phyloP scores from a whole-genome alignment of 192 early-diverging fungal genomes.

The Entophlyctis luteolus region DNA sequence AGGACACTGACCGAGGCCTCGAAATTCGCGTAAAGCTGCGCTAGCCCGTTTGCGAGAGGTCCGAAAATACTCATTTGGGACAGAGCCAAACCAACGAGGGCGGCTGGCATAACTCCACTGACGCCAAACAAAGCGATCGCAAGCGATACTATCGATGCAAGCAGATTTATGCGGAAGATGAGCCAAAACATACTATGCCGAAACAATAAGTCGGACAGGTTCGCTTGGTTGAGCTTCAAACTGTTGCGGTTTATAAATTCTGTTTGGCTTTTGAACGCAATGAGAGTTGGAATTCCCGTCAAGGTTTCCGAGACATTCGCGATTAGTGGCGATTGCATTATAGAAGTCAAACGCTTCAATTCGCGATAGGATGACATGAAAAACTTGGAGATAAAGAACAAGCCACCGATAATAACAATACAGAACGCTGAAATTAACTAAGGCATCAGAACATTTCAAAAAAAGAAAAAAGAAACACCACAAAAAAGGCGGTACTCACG shows the following conservation, averaged over 20 bases:
- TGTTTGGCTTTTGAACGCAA: slow-evolving; percentile 5
- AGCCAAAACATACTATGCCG: slow-evolving; percentile 17
- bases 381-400: slow-evolving; percentile 2
- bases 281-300: slow-evolving; percentile 28
- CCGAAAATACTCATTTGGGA: neutral
- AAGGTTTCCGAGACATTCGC: slow-evolving; percentile 37
- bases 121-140: slow-evolving; percentile 3
- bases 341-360: slow-evolving; percentile 29
- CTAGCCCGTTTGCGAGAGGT: neutral
- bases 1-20: slow-evolving; percentile 1
- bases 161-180: slow-evolving; percentile 17
- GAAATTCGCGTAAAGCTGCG: neutral
- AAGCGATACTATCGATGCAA: slow-evolving; percentile 19
- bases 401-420: neutral
- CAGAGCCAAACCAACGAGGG: slow-evolving; percentile 5
- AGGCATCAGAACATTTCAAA: too few relatives aligned
- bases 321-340: slow-evolving; percentile 26
- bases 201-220: neutral
- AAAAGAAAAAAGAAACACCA: too few relatives aligned
- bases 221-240: slow-evolving; percentile 10
- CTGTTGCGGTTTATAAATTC: slow-evolving; percentile 4
- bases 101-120: neutral
- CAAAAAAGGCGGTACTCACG: slow-evolving; percentile 3
- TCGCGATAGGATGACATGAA: slow-evolving; percentile 29
- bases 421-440: neutral